Evolutionary conservation across 208 protist genomes (phyloP).

Genomic region (Naegleria lovaniensis): DNA sequence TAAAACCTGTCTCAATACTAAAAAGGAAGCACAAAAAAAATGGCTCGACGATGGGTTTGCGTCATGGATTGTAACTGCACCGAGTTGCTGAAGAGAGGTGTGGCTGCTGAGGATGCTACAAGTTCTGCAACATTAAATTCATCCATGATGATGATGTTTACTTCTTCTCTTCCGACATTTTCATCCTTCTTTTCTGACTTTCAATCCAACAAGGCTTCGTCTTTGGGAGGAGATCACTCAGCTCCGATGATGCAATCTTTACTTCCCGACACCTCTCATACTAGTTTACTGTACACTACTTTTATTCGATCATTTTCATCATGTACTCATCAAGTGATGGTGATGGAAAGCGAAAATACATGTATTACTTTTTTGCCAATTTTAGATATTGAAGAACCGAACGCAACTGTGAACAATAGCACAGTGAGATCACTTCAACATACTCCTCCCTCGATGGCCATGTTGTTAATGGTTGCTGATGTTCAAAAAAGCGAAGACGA

Average conservation of each 20-base stretch:
- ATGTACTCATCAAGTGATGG: not conserved
- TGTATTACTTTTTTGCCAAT: not conserved
- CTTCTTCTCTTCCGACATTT: not conserved
- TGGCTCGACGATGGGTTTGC: not conserved
- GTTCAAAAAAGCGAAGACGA: not conserved
- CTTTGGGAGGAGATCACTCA: not conserved
- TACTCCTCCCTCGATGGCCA: not conserved
- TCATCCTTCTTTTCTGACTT: not conserved
- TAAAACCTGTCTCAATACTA: no score
- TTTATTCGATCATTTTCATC: not conserved
- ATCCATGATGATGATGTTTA: not conserved
- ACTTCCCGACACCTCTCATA: not conserved
- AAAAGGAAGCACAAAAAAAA: no score
- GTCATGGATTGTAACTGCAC: not conserved
- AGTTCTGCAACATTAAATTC: no score
- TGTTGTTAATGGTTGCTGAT: not conserved
- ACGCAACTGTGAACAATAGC: not conserved
- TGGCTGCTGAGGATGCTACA: not conserved
- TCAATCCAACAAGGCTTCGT: not conserved
- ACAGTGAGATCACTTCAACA: not conserved
- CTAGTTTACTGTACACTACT: not conserved
- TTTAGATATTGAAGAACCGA: not conserved
- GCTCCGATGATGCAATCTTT: not conserved
- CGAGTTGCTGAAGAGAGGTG: not conserved
- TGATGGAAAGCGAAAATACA: not conserved